Evolutionary conservation across 768 basidiomycete genomes (phyloP).

Genomic region (Termitomyces sp.): DNA sequence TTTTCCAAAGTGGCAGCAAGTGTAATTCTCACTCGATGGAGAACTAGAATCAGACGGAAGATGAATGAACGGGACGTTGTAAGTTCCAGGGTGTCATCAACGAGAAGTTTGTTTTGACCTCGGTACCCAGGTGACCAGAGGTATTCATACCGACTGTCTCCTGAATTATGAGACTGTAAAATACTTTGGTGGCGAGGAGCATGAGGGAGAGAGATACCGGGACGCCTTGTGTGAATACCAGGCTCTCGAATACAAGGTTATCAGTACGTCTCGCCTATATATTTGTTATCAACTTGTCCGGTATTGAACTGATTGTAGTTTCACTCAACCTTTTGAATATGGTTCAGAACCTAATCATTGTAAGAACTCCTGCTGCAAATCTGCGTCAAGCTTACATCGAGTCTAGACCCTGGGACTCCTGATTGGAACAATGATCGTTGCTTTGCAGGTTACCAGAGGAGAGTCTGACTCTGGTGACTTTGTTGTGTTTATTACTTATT

Average conservation of each 20-base stretch:
- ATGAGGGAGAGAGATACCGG: slow-evolving; percentile 68
- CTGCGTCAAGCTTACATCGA: not conserved
- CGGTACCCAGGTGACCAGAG: slow-evolving; percentile 57
- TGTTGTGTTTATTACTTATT: slow-evolving; percentile 78
- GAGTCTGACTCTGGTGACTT: slow-evolving; percentile 54
- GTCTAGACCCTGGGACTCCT: slow-evolving; percentile 71
- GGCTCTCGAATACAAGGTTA: slow-evolving; percentile 65
- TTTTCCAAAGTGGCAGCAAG: slow-evolving; percentile 35
- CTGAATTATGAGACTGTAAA: slow-evolving; percentile 85
- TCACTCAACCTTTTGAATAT: slow-evolving; percentile 74
- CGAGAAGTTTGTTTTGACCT: not conserved
- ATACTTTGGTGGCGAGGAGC: slow-evolving; percentile 82
- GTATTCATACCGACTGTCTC: slow-evolving; percentile 78
- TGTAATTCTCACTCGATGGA: slow-evolving; percentile 61
- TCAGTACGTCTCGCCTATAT: slow-evolving; percentile 39
- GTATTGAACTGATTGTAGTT: slow-evolving; percentile 28
- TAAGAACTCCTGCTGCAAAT: slow-evolving; percentile 25
- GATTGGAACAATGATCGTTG: slow-evolving; percentile 77
- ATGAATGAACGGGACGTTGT: slow-evolving; percentile 85
- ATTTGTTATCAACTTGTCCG: not conserved
- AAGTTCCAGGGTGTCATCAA: slow-evolving; percentile 17
- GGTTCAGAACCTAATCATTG: slow-evolving; percentile 78
- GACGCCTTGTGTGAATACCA: slow-evolving; percentile 76
- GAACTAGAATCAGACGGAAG: slow-evolving; percentile 66
- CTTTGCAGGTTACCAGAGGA: slow-evolving; percentile 55